Percentiles rank a stretch among this genome's conserved stretches.
Evolutionary conservation across 2,329 filamentous ascomycete genomes (phyloP).

Genomic region (Colletotrichum lini): DNA sequence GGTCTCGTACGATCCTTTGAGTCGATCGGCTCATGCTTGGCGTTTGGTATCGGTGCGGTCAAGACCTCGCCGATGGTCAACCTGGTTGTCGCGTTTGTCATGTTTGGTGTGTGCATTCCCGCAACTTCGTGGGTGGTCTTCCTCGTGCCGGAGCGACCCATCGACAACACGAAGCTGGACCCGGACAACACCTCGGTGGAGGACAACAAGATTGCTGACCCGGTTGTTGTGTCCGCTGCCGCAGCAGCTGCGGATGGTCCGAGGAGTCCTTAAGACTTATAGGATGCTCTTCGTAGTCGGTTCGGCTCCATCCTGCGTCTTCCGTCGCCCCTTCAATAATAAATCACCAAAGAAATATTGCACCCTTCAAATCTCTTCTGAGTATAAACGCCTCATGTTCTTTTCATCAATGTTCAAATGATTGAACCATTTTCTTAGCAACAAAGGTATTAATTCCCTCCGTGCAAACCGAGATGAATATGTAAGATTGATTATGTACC

Average conservation of each 20-base stretch:
- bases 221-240: slow-evolving; percentile 19
- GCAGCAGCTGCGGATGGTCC: slow-evolving; percentile 18
- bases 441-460: no score
- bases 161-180: slow-evolving; percentile 40
- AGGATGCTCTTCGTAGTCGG: no score
- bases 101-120: slow-evolving; percentile 60
- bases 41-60: slow-evolving; percentile 63
- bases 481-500: no score
- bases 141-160: slow-evolving; percentile 54
- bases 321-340: no score
- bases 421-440: no score
- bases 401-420: no score
- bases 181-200: slow-evolving; percentile 4
- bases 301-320: no score
- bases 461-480: no score
- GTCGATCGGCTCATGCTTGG: slow-evolving; percentile 61
- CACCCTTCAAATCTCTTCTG: no score
- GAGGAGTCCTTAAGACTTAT: background rate
- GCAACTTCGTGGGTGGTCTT: slow-evolving; percentile 54
- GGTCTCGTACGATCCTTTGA: slow-evolving; percentile 65
- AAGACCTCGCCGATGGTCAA: slow-evolving; percentile 63
- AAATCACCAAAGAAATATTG: no score
- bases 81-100: slow-evolving; percentile 61
- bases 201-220: slow-evolving; percentile 4
- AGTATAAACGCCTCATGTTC: no score